Base-by-base conservation (phyloP, 2,329 filamentous ascomycete species). In the Colletotrichum sp. region DNA sequence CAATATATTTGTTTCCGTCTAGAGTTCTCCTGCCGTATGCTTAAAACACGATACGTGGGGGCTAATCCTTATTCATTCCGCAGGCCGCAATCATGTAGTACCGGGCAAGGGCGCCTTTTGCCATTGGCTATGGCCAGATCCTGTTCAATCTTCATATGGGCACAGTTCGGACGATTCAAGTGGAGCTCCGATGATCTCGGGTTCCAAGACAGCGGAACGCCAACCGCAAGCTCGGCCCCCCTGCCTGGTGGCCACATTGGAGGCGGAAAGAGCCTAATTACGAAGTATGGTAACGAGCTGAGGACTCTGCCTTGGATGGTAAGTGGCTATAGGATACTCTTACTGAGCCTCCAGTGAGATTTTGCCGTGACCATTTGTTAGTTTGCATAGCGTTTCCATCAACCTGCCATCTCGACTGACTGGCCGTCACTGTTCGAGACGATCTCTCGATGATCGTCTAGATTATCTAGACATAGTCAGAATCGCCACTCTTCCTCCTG, bases 291-390 rank as follows among this genome's bases (percentile, higher is more conserved):
- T 21, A 0, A 21, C 44, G 6, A 52, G 12, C 4, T 52, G 44
- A 52, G 4, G 1, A 21, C n/a, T 52, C 44, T 13, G 1, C 18
- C 10, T 21, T 10, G 4, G 10, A 52, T 52, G 44, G 0, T 0
- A 52, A 21, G 0, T 21, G n/a, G 5, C 6, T 12, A 52, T 13
- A 0, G 8, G 3, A 21, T 21, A 7, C 6, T 2, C 12, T 13
- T 0, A 10, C n/a, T 49, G 44, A 49, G 18, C 10, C n/a, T 49
- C 44, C 7, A 49, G 6, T 21, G 30, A 10, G 9, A 30, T 10
- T 30, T 30, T 30, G 30, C 3, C 28, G 28, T 30, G 28, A 30
- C 8, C 28, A 10, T 30, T 10, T 30, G 28, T 30, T 10, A 30
- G 8, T 30, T 10, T 30, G 28, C 28, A 4, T 30, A 10, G 28